Base-by-base conservation (phyloP, 495 filamentous ascomycete genomes). In the Talaromyces nanjingensis region DNA sequence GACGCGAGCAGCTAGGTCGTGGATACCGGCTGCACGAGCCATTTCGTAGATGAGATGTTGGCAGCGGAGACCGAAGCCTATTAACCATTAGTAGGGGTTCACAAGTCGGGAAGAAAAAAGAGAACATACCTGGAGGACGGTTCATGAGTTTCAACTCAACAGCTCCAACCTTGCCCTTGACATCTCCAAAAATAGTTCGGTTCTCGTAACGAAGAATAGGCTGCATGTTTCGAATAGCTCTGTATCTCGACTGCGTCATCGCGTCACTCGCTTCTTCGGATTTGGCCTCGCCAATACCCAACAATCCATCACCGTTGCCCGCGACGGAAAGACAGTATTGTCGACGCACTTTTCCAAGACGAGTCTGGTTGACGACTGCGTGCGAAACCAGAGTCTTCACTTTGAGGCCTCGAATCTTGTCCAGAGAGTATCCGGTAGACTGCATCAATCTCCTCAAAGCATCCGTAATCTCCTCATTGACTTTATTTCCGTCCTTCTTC, bases 21-120 rank as follows among this genome's bases (percentile, higher is more conserved):
- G 77, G 68, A 99, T 89, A 65, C 94, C 94, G 34, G 86, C 87
- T 39, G 85, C 84, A 59, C 90, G 86, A 68, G 88, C 90, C 78
- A 99, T 93, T 73, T 97, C 92, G 74, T 90, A 97, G 71, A 98
- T 94, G 65, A 91, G 84, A 70, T 91, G 84, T 67, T 96, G 90
- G 71, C 90, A 91, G 64, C 94, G 89, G 65, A 97, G 84, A 68
- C 94, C 94, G 72, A 97, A 99, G 25, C 92, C 92, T 96, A 62
- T 49, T 65, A 59, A 72, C 58, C 66, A 58, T 63, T 63, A 65
- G 20, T 49, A 57, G n/a, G 45, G 27, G 16, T 56, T 45, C 9
- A 63, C 39, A 18, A 16, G 34, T 18, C 42, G 34, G 22, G 29
- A 8, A 63, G 47, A 7, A 55, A 39, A 45, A 16, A 63, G 52